A percentile compares a stretch with the other conserved stretches of the same genome.
Evolutionary conservation across 345 rosid species (phyloP).

Genomic region (Dipteronia dyeriana): DNA sequence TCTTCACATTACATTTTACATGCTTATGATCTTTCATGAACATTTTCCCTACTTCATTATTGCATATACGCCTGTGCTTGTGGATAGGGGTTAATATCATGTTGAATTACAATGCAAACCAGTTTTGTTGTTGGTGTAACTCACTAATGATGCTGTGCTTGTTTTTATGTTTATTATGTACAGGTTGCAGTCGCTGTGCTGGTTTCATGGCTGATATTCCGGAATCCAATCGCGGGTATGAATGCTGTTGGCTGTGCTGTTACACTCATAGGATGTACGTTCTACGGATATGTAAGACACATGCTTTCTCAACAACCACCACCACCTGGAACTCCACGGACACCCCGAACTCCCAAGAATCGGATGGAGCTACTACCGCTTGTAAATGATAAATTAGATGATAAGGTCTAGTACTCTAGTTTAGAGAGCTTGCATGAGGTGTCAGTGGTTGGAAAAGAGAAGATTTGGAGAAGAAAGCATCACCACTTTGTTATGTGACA

Average conservation of each 20-base stretch:
- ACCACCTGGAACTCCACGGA: constrained; percentile 78
- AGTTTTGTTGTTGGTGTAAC: not conserved
- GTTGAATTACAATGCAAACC: not conserved
- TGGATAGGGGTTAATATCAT: not conserved
- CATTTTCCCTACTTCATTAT: not conserved
- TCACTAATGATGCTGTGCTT: not conserved
- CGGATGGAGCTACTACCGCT: constrained; percentile 83
- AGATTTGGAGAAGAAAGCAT: not conserved
- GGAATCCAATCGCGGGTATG: constrained; percentile 81
- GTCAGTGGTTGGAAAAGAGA: constrained; percentile 12
- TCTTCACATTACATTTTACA: not conserved
- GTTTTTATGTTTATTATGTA: not conserved
- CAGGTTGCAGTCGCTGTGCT: constrained; percentile 97
- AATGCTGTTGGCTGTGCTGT: constrained; percentile 95
- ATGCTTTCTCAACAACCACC: constrained; percentile 75
- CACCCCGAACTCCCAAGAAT: constrained; percentile 83
- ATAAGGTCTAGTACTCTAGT: constrained; percentile 69
- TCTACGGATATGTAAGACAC: constrained; percentile 93
- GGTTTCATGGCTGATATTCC: constrained; percentile 92
- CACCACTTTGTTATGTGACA: constrained; percentile 13
- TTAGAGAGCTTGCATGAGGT: no score
- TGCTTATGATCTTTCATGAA: not conserved
- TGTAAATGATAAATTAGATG: constrained; percentile 89
- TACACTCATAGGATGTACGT: constrained; percentile 90
- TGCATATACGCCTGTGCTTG: not conserved